phyloP scores from a whole-genome alignment of 2,329 filamentous ascomycete species.

The Neonectria neomacrospora region DNA sequence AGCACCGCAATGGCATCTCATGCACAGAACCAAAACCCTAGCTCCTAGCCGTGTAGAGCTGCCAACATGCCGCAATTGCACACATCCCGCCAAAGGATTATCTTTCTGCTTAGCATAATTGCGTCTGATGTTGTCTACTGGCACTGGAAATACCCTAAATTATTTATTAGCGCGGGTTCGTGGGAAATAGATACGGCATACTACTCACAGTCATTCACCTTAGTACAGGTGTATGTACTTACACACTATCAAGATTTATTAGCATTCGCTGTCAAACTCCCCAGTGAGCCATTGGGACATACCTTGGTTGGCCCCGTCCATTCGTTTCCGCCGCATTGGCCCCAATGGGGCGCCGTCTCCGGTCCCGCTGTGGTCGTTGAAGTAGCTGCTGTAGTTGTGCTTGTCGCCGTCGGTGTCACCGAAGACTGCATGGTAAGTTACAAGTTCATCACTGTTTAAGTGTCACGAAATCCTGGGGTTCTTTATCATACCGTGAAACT shows the following conservation, averaged over 20 bases:
- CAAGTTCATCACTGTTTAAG: background rate
- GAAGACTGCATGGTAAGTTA: background rate
- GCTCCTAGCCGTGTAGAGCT: background rate
- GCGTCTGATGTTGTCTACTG: background rate
- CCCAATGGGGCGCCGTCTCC: slow-evolving; percentile 30
- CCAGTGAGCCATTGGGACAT: background rate
- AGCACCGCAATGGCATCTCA: background rate
- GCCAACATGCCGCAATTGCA: no score
- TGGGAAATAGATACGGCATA: background rate
- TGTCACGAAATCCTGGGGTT: no score
- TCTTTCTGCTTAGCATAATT: background rate
- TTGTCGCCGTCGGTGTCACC: slow-evolving; percentile 13
- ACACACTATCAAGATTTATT: slow-evolving; percentile 21
- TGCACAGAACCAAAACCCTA: background rate
- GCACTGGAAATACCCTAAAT: slow-evolving; percentile 23
- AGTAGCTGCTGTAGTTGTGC: background rate
- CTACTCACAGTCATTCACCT: slow-evolving; percentile 32
- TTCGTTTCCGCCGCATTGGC: slow-evolving; percentile 31
- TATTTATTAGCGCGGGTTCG: background rate
- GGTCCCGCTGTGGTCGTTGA: slow-evolving; percentile 24
- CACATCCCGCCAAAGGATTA: background rate
- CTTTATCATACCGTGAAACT: slow-evolving; percentile 21
- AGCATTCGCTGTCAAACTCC: background rate
- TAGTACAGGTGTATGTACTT: slow-evolving; percentile 25
- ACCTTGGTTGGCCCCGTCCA: slow-evolving; percentile 31